phyloP scores from a whole-genome alignment of 768 basidiomycete species.

The Suillus variegatus region DNA sequence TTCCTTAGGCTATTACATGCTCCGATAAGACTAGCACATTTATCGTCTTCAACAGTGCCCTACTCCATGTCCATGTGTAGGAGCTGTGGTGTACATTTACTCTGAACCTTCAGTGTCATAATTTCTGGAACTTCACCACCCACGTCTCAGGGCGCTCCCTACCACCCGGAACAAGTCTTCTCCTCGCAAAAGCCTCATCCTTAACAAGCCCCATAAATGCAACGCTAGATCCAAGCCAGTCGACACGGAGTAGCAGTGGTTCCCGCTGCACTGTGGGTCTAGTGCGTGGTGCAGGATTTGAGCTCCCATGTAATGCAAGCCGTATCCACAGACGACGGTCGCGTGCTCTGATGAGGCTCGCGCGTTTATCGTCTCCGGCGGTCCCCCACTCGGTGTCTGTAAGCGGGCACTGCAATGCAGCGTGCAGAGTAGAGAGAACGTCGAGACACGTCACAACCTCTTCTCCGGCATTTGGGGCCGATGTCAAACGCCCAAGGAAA shows the following conservation, averaged over 20 bases:
- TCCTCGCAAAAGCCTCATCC: conserved; percentile 4
- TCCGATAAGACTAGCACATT: conserved; percentile 3
- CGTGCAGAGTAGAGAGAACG: background rate
- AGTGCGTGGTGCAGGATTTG: background rate
- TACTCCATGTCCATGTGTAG: conserved; percentile 2
- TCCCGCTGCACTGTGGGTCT: background rate
- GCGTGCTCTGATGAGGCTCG: conserved; percentile 4
- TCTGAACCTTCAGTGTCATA: background rate
- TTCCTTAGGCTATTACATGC: conserved; percentile 1
- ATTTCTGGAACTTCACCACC: too few species aligned
- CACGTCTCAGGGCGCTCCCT: background rate
- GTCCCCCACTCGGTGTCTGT: conserved; percentile 7
- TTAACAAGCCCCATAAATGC: conserved; percentile 9
- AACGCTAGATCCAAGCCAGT: conserved; percentile 12
- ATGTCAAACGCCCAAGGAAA: conserved; percentile 13
- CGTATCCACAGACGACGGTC: conserved; percentile 1
- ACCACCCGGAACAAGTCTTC: conserved; percentile 6
- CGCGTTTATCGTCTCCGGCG: background rate
- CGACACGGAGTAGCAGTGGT: conserved; percentile 7
- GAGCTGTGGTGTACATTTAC: background rate
- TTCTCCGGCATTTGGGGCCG: background rate
- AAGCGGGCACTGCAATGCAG: conserved; percentile 8
- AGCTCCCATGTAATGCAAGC: background rate
- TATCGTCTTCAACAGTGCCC: conserved; percentile 1
- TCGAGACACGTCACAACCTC: conserved; percentile 8